phyloP scores from a whole-genome alignment of 2,329 filamentous ascomycete species.

The Epicoccum nigrum region DNA sequence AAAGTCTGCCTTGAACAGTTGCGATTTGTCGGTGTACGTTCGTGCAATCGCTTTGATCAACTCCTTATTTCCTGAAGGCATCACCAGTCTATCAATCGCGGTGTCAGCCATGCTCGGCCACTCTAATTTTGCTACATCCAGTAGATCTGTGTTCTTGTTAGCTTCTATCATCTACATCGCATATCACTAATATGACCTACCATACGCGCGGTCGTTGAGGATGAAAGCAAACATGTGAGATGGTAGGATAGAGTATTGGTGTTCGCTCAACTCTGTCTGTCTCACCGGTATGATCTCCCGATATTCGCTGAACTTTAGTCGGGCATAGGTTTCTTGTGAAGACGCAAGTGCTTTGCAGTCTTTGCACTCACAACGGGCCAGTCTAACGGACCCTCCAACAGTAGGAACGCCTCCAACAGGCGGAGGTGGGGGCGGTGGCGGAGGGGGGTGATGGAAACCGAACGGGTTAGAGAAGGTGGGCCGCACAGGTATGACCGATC shows the following conservation, averaged over 20 bases:
- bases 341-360: not conserved
- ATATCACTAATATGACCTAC: too few relatives aligned
- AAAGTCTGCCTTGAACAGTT: conserved; percentile 41
- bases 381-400: not conserved
- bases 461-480: too few relatives aligned
- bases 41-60: conserved; percentile 2
- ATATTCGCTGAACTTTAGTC: not conserved
- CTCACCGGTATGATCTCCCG: not conserved
- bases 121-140: not conserved
- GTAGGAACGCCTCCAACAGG: not conserved
- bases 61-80: not conserved
- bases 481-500: not conserved
- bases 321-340: not conserved
- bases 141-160: not conserved
- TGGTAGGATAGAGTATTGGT: conserved; percentile 7
- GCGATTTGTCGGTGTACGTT: not conserved
- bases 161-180: not conserved
- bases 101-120: not conserved
- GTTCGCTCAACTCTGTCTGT: not conserved
- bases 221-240: conserved; percentile 17
- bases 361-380: not conserved
- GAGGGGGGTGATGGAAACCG: too few relatives aligned
- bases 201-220: conserved; percentile 11
- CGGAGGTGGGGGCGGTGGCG: too few relatives aligned
- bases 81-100: not conserved